Conservation (phyloP, 2,329 filamentous ascomycete species). For the Pestalotiopsis sp. region DNA sequence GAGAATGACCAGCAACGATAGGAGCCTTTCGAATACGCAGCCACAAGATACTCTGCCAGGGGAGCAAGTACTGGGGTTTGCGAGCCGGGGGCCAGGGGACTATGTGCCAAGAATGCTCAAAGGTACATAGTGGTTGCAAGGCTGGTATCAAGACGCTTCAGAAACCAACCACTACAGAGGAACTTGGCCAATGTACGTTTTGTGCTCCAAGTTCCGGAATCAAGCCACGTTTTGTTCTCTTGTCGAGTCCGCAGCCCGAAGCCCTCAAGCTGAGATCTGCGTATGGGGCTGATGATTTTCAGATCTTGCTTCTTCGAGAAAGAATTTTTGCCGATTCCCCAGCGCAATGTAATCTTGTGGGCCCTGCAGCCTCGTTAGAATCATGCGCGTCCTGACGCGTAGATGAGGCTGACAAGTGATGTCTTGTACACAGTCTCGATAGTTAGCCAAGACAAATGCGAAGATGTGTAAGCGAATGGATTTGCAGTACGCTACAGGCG, state of each 20-base stretch:
- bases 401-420: constrained; percentile 7
- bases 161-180: too few relatives aligned
- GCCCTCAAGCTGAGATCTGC: neutral
- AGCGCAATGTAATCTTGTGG: neutral
- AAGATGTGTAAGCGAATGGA: neutral
- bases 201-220: too few relatives aligned
- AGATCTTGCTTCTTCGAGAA: neutral
- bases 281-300: neutral
- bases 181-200: too few relatives aligned
- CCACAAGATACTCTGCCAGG: neutral
- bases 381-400: neutral
- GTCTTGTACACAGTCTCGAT: neutral
- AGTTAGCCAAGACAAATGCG: neutral
- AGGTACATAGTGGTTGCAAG: too few relatives aligned
- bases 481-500: neutral
- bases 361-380: constrained; percentile 1
- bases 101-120: too few relatives aligned
- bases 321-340: neutral
- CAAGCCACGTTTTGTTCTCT: neutral
- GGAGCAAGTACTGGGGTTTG: neutral
- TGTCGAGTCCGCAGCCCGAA: neutral
- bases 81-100: neutral
- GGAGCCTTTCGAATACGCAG: neutral
- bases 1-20: neutral
- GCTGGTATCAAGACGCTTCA: too few relatives aligned